Evolutionary conservation across 352 stramenopile genomes (phyloP), one percentile per base, ranked within the genome.

Genomic region (Blastocystis hominis): DNA sequence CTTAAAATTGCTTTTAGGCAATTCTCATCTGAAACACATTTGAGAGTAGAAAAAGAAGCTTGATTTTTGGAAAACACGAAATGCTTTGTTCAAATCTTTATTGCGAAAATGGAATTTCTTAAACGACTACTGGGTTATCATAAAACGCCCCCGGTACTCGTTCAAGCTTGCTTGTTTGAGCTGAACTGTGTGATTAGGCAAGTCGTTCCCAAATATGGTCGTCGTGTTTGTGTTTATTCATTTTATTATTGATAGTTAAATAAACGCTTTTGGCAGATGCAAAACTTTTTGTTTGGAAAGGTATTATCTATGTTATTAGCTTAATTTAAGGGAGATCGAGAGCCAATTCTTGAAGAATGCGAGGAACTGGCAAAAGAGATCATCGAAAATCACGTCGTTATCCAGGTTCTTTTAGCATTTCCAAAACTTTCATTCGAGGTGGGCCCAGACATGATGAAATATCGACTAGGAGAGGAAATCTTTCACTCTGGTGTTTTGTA

Each of bases 211-310:
- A 84, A 84, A 64, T 47, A 84, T 46, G 72, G 72, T 53, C 50
- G 72, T 53, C 50, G 72, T 15, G 72, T 84, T 44, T 17, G 53
- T 0, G n/a, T 38, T 15, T 80, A 5, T 40, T 36, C 68, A 9
- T 5, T 44, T 44, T 64, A 9, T 69, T 69, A 44, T 68, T 68
- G 50, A 30, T 84, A 84, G 72, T 68, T 84, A n/a, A 63, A 69
- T n/a, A 84, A 84, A 46, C 72, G 72, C 1, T 66, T 84, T 68
- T 84, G 72, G 72, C 72, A 84, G 24, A 84, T 84, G 72, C 53
- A 84, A 53, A 84, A 84, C 72, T 84, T 84, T 84, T 53, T 84
- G 15, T 84, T 84, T 69, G 72, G 72, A 66, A 84, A 84, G 30
- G 72, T 64, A 44, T 13, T 17, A 38, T 50, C 17, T 64, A 4